Conservation (phyloP, 345 rosid species). For the Populus euphratica region DNA sequence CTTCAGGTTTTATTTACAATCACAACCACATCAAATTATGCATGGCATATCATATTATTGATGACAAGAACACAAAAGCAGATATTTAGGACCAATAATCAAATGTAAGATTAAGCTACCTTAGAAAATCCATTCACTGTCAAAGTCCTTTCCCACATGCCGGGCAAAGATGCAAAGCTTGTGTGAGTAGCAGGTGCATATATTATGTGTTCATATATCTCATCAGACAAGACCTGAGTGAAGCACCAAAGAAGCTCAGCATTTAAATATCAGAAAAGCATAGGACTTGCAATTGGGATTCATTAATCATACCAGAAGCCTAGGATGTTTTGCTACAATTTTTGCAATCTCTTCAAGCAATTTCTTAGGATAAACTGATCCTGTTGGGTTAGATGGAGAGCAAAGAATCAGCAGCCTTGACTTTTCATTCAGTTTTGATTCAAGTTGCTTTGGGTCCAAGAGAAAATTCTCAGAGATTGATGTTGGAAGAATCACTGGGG, state of each 20-base stretch:
- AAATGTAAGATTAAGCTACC: slow-evolving; percentile 39
- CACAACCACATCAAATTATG: not conserved
- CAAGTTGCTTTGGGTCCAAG: slow-evolving; percentile 76
- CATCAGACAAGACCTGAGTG: slow-evolving; percentile 84
- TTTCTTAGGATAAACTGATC: slow-evolving; percentile 88
- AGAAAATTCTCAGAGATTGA: slow-evolving; percentile 76
- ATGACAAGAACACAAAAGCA: not conserved
- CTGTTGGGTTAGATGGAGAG: slow-evolving; percentile 97
- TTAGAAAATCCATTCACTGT: slow-evolving; percentile 96
- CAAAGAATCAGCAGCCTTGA: slow-evolving; percentile 88
- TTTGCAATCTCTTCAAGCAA: slow-evolving; percentile 87
- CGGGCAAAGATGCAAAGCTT: slow-evolving; percentile 93
- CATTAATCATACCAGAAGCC: slow-evolving; percentile 66
- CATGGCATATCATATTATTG: not conserved
- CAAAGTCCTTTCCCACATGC: slow-evolving; percentile 91
- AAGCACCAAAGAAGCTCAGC: slow-evolving; percentile 10
- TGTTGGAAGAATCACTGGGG: slow-evolving; percentile 84
- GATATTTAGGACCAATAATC: not conserved
- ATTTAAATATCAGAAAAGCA: slow-evolving; percentile 9
- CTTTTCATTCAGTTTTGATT: slow-evolving; percentile 67
- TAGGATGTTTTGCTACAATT: slow-evolving; percentile 85
- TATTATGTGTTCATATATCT: slow-evolving; percentile 93
- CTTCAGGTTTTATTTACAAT: not conserved
- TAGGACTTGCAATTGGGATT: slow-evolving; percentile 5
- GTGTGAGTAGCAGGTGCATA: slow-evolving; percentile 87